phyloP scores from a whole-genome alignment of 1,284 basidiomycete genomes.

The Irpex rosettiformis region DNA sequence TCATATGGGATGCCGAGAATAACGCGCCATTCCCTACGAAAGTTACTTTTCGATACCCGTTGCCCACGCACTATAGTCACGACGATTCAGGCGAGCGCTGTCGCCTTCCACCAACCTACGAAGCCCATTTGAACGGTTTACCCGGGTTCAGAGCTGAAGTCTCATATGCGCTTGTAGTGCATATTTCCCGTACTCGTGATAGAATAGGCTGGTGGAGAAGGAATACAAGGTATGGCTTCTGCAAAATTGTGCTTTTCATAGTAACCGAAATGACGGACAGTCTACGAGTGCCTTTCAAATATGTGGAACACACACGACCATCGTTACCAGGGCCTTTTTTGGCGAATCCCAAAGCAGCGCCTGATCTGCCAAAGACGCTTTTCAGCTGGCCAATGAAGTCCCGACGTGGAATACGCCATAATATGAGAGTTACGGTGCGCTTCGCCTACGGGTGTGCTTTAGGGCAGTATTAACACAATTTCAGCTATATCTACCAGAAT shows the following conservation, averaged over 20 bases:
- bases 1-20: conserved; percentile 22
- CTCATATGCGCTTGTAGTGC: conserved; percentile 47
- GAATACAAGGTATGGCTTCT: conserved; percentile 18
- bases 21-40: conserved; percentile 23
- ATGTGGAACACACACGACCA: conserved; percentile 20
- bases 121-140: conserved; percentile 57
- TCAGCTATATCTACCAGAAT: conserved; percentile 28
- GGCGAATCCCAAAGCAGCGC: conserved; percentile 10
- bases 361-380: conserved; percentile 19
- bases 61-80: conserved; percentile 24
- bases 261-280: conserved; percentile 1
- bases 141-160: conserved; percentile 65
- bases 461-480: neutral
- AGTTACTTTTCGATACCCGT: conserved; percentile 24
- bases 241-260: neutral
- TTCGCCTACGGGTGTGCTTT: no score
- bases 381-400: conserved; percentile 20
- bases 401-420: conserved; percentile 9
- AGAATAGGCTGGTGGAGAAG: conserved; percentile 25
- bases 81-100: conserved; percentile 14
- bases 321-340: conserved; percentile 21
- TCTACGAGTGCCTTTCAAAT: conserved; percentile 19
- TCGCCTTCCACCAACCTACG: conserved; percentile 60
- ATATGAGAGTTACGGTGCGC: conserved; percentile 21
- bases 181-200: conserved; percentile 20